Evolutionary conservation across 1,284 basidiomycete genomes (phyloP), one percentile per base, ranked within the genome.

Genomic region (Trichosporon ovoides): DNA sequence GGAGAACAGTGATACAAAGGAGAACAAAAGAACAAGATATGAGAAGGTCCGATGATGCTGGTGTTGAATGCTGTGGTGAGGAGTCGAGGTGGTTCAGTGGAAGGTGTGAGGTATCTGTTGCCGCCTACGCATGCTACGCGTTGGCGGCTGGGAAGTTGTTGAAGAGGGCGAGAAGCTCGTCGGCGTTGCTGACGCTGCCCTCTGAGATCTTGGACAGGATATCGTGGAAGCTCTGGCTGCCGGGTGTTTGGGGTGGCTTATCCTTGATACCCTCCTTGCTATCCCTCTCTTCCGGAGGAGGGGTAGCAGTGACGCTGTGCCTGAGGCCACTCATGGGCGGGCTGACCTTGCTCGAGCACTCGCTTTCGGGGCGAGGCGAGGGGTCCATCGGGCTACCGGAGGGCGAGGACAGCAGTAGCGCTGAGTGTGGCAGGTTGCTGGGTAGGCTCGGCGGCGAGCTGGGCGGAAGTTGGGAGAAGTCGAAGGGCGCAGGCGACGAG

Each of bases 381-480:
- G 46, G 35, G 28, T 60, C 58, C 38, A 51, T 28, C 9, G 61
- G 61, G 18, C 50, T 53, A 16, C 40, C 57, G 0, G 36, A 37
- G 14, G 71, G 71, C 48, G 60, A 63, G 2, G 65, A 67, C 34
- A 69, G 57, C 18, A 73, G 62, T 20, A 71, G 59, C 2, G 66
- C 69, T 11, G 70, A 71, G 55, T 71, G 71, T 1, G 68, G 62
- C 10, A 72, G 57, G 36, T 61, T 56, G 34, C 55, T 51, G 7
- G 66, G 64, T 7, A 70, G 52, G 10, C 58, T 55, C 0, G 73
- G 73, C 18, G 73, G 73, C 6, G 69, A 71, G 14, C 63, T 66
- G 1, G 73, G 73, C 2, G 73, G 73, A 2, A 75, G 60, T 31
- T 69, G 63, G 2, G 71, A 72, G 53, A 72, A 73, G 60, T 75